phyloP scores from a whole-genome alignment of 805 yeast genomes.

The Millerozyma miso region DNA sequence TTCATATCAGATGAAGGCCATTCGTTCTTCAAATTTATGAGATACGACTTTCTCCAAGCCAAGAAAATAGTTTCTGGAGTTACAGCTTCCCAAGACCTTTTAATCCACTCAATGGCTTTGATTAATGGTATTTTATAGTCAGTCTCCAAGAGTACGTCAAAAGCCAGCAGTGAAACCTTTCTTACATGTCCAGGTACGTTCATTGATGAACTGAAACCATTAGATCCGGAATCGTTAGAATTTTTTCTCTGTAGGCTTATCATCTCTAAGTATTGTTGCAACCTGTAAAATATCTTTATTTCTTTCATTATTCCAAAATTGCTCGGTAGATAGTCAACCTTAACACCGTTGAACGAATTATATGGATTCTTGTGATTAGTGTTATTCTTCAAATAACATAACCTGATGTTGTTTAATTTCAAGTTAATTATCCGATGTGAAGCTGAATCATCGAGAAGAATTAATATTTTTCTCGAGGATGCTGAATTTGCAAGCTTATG shows the following conservation, averaged over 20 bases:
- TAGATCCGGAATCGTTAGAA: conserved; percentile 8
- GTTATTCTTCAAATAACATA: conserved; percentile 36
- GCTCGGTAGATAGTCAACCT: conserved; percentile 55
- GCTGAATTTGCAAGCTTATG: conserved; percentile 47
- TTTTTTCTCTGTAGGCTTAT: conserved; percentile 27
- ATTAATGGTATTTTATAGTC: conserved; percentile 49
- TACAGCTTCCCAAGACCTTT: conserved; percentile 50
- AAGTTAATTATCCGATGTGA: conserved; percentile 52
- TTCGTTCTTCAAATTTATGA: conserved; percentile 20
- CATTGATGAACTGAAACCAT: background rate
- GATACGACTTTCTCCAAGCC: conserved; percentile 34
- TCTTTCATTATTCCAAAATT: conserved; percentile 63
- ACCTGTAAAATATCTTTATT: conserved; percentile 53
- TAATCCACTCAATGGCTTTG: conserved; percentile 56
- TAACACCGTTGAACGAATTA: conserved; percentile 40
- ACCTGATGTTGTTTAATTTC: conserved; percentile 31
- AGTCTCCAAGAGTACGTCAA: conserved; percentile 32
- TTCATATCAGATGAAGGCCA: conserved; percentile 26
- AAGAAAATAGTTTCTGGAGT: conserved; percentile 26
- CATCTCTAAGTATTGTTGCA: conserved; percentile 52
- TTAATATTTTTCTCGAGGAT: conserved; percentile 45
- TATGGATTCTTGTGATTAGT: conserved; percentile 34
- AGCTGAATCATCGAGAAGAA: conserved; percentile 58
- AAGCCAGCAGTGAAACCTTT: conserved; percentile 3
- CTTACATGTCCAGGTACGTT: background rate